Percentiles rank a stretch among this genome's conserved stretches.
phyloP scores from a whole-genome alignment of 2,329 filamentous ascomycete species.

The Thelonectria blattea region DNA sequence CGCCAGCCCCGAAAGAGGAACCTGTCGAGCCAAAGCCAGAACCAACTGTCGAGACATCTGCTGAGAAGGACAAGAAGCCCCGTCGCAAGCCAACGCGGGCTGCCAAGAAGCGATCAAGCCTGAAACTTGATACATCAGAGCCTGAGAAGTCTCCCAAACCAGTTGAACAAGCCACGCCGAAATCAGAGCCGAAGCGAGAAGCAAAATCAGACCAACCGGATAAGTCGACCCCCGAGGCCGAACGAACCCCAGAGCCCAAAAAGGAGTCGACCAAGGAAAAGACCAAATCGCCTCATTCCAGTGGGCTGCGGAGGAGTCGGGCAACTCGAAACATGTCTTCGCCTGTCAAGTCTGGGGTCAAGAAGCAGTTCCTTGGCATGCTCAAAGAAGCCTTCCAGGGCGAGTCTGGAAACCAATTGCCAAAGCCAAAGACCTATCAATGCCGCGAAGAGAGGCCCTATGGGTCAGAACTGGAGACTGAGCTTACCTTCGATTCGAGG shows the following conservation, averaged over 20 bases:
- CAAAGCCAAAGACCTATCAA: constrained; percentile 55
- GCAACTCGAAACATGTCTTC: constrained; percentile 60
- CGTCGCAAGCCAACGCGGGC: constrained; percentile 35
- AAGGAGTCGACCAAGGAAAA: constrained; percentile 27
- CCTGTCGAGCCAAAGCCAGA: constrained; percentile 10
- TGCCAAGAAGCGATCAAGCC: constrained; percentile 33
- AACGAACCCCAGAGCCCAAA: constrained; percentile 28
- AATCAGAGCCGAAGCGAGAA: constrained; percentile 7
- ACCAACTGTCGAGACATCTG: constrained; percentile 8
- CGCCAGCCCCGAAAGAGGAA: not conserved
- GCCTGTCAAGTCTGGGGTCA: constrained; percentile 53
- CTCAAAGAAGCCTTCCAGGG: constrained; percentile 68
- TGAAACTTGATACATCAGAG: constrained; percentile 29
- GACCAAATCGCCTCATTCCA: constrained; percentile 38
- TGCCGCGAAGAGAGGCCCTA: constrained; percentile 52
- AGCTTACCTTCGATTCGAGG: constrained; percentile 33
- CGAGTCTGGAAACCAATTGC: constrained; percentile 58
- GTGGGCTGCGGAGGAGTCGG: constrained; percentile 59
- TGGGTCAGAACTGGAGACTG: constrained; percentile 33
- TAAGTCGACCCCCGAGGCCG: constrained; percentile 7
- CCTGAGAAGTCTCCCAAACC: constrained; percentile 20
- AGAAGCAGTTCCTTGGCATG: constrained; percentile 62
- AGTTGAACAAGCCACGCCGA: constrained; percentile 5
- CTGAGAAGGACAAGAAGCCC: constrained; percentile 33
- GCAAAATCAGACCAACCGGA: constrained; percentile 21